Evolutionary conservation across 805 yeast species (phyloP), one percentile per base, ranked within the genome.

Genomic region (Ogataea trehalophila): DNA sequence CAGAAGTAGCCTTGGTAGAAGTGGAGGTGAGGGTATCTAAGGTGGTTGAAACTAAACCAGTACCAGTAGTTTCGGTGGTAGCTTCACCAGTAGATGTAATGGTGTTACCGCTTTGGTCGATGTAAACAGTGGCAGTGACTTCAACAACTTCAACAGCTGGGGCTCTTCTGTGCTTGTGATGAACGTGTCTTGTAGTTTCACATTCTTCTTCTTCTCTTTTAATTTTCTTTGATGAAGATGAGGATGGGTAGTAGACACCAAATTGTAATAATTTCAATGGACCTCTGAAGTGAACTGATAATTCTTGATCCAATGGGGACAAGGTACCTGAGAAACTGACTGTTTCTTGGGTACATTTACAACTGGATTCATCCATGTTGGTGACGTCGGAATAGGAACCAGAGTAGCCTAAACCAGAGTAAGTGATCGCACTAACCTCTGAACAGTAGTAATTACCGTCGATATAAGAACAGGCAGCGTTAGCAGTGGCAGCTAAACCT

Each of bases 231-330:
- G 67, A 51, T 29, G 69, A 52, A 59, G 39, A 39, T n/a, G 75
- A 56, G 23, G 78, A 63, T 54, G 88, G 91, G 61, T 83, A 82
- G 76, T 91, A 94, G 47, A 88, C 97, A 68, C 91, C 97, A 63
- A 94, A 89, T 71, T 88, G 88, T 62, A 74, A 71, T 64, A 89
- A 79, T 64, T 79, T 76, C 58, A 89, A 62, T 35, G 96, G 96
- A 59, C 96, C 96, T 75, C 96, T 84, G 75, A 88, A 85, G 68
- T 89, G 96, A 50, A 89, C 82, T 34, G 95, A 83, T 52, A 89
- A 71, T 68, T 89, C 96, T 73, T 88, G 94, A 67, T 87, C 85
- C 53, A 89, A 74, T 37, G 96, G 96, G 46, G 91, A 69, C 67
- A 87, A 68, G 49, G 79, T 60, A 46, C 96, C 96, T 15, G 83